phyloP scores from a whole-genome alignment of 2,329 filamentous ascomycete species.

The Coniella lustricola region DNA sequence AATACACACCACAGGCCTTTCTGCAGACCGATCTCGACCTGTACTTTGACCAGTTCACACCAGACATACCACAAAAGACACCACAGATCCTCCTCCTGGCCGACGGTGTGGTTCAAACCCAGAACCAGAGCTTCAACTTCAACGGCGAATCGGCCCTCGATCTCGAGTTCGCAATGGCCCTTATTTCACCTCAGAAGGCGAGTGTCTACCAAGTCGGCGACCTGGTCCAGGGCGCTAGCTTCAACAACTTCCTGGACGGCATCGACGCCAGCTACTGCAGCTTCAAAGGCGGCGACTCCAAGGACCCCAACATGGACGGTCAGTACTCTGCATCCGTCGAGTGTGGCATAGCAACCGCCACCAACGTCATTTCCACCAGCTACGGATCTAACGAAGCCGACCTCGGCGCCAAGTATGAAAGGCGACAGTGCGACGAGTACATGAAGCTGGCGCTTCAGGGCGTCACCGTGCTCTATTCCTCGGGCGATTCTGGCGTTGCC shows the following conservation, averaged over 20 bases:
- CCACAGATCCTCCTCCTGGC: slow-evolving; percentile 30
- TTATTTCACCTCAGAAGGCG: slow-evolving; percentile 44
- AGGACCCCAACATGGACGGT: slow-evolving; percentile 29
- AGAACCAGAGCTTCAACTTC: slow-evolving; percentile 31
- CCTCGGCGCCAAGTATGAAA: slow-evolving; percentile 39
- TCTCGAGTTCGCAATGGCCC: slow-evolving; percentile 36
- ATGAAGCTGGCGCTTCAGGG: slow-evolving; percentile 50
- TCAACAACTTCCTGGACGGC: slow-evolving; percentile 28
- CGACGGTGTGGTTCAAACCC: slow-evolving; percentile 27
- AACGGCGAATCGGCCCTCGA: slow-evolving; percentile 31
- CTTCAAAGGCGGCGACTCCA: slow-evolving; percentile 34
- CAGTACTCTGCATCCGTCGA: slow-evolving; percentile 31
- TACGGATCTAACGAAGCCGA: slow-evolving; percentile 48
- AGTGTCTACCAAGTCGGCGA: slow-evolving; percentile 42
- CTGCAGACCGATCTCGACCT: slow-evolving; percentile 41
- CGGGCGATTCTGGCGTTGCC: slow-evolving; percentile 42
- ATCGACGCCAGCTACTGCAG: slow-evolving; percentile 39
- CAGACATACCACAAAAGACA: slow-evolving; percentile 30
- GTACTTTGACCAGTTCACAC: slow-evolving; percentile 39
- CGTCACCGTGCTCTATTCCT: slow-evolving; percentile 42
- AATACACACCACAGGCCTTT: slow-evolving; percentile 48
- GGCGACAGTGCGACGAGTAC: slow-evolving; percentile 48
- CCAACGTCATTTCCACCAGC: slow-evolving; percentile 48
- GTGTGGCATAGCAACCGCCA: slow-evolving; percentile 37
- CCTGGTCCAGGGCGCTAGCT: slow-evolving; percentile 20